Evolutionary conservation across 495 filamentous ascomycete species (phyloP).

Genomic region (Glonium stellatum): DNA sequence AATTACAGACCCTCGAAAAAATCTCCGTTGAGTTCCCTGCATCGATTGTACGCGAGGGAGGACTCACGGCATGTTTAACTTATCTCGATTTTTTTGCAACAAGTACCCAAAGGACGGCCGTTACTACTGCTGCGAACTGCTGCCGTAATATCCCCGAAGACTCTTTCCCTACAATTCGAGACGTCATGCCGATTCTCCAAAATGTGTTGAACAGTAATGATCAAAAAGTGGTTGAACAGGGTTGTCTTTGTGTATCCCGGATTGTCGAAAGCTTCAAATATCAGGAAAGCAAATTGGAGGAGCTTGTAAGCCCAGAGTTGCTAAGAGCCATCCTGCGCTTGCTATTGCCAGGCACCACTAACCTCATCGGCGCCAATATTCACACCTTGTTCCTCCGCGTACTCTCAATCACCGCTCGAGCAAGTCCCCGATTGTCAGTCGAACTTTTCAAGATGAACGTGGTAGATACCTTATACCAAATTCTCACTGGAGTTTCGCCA

Average conservation of each 20-base stretch:
- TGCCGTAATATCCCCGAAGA: conserved; percentile 94
- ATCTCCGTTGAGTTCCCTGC: conserved; percentile 96
- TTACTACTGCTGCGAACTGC: conserved; percentile 95
- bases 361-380: conserved; percentile 88
- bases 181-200: conserved; percentile 91
- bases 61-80: conserved; percentile 83
- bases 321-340: conserved; percentile 83
- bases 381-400: conserved; percentile 95
- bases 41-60: conserved; percentile 92
- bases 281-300: conserved; percentile 78
- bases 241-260: conserved; percentile 89
- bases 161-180: conserved; percentile 76
- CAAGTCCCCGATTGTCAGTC: conserved; percentile 78
- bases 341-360: conserved; percentile 87
- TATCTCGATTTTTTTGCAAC: conserved; percentile 98
- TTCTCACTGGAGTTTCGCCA: conserved; percentile 90
- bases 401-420: conserved; percentile 76
- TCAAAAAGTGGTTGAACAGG: conserved; percentile 94
- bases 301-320: conserved; percentile 79
- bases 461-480: conserved; percentile 96
- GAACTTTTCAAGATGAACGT: conserved; percentile 95
- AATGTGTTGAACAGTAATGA: conserved; percentile 87
- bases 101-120: conserved; percentile 90
- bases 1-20: conserved; percentile 73
- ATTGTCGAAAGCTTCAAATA: conserved; percentile 95